Base-by-base conservation (phyloP, 225 moss, liverwort and hornwort species). In the Pseudisothecium myosuroides region DNA sequence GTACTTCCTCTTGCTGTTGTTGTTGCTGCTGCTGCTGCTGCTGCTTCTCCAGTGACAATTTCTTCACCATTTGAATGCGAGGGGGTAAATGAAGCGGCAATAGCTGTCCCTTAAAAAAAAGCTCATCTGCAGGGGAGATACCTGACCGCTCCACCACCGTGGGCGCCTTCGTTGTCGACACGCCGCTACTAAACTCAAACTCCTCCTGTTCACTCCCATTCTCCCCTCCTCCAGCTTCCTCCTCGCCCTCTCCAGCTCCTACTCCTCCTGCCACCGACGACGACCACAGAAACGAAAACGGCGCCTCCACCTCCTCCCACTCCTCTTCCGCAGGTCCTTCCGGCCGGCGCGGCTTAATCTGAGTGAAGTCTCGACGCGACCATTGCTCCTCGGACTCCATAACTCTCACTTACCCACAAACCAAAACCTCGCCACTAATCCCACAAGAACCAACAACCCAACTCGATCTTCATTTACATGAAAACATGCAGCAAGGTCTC, bases 51-150 rank as follows among this genome's bases (percentile, higher is more conserved):
- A 86, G 80, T 32, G 92, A 90, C 49, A 94, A 82, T 87, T 94
- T 93, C 88, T 94, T 93, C 88, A 94, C 94, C 94, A 94, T 94
- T 66, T 94, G 94, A 76, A 94, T 93, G 37, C 94, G 93, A 29
- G 94, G 94, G 14, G 93, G 93, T 68, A 94, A 88, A 87, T 94
- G 94, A 69, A 94, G 87, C 54, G 94, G 94, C 83, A 94, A 50
- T 2, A 94, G 87, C 87, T 94, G 93, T 54, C 94, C 94, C 83
- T 93, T 93, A 36, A 90, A 94, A 34, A 94, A 94, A 41, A 94
- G 93, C 80, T 94, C 94, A 64, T 94, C 94, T 7, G 94, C 94
- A 63, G 94, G 94, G 52, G 94, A 94, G 83, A 93, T 91, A 61
- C 92, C 92, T 75, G 90, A 76, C 68, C 92, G 87, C 76, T 92